Evolutionary conservation across 805 yeast genomes (phyloP), one percentile per base, ranked within the genome.

Genomic region (Ogataea neopini): DNA sequence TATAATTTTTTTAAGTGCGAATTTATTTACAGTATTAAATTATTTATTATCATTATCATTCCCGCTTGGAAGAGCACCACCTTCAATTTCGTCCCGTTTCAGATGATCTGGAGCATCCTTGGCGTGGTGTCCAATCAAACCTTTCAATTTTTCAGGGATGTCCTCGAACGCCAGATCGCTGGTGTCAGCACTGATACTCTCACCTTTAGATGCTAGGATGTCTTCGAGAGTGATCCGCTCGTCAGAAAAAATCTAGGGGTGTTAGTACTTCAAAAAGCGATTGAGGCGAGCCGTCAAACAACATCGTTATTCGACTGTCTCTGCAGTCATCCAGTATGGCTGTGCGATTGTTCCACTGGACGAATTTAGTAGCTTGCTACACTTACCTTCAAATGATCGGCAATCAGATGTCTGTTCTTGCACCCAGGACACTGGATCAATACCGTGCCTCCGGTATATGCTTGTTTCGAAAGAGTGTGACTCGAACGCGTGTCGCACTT

Each of bases 381-480:
- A 64, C 72, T 44, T 54, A 71, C 75, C 61, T 81, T 84, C 49
- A 86, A 68, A 61, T 86, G 91, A 63, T 92, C 98, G 0, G 97
- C 96, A 34, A 92, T 91, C 61, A 92, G 70, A 63, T 92, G 98
- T 54, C 97, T 79, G 60, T 80, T 84, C 54, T 84, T 76, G 65
- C 98, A 92, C 13, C 90, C 87, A 0, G 98, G 98, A 63, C 98
- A 92, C 60, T 88, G 89, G 19, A 92, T 85, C 43, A 89, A 69
- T 3, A 92, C 96, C 0, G 96, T 84, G 1, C 98, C 98, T 8
- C 74, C 71, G 11, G 84, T 80, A 63, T 92, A 92, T 0, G 97
- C 91, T 67, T 92, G 98, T 56, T 91, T 91, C 5, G 96, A 86
- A 61, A 92, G 85, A n/a, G 84, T 77, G 61, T 92, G 98, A 3